Base-by-base conservation (phyloP, 2,329 filamentous ascomycete species). In the Paradendryphiella salina region DNA sequence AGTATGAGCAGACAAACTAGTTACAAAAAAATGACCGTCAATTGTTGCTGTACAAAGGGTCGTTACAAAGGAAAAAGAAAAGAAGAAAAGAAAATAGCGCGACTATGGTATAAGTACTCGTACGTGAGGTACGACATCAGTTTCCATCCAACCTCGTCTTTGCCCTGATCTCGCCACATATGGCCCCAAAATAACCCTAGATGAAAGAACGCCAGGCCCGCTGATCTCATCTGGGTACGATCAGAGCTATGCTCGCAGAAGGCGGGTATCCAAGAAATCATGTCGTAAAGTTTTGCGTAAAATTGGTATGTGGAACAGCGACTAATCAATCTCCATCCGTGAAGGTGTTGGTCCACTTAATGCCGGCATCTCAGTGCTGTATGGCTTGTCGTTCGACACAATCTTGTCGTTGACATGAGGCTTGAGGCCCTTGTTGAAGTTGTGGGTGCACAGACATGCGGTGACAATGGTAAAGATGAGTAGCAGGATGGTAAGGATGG, bases 391-490 rank as follows among this genome's bases (percentile, higher is more conserved):
- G 51, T 73, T 75, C 14, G 56, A 45, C 13, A 78, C 69, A 64
- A 80, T 82, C 57, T 81, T 78, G 67, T 80, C 82, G 63, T 85
- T 81, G 51, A 99, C 83, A 71, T 97, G 92, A 8, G 85, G 86
- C 78, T 95, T 96, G 53, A 99, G 80, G 7, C 94, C 94, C 60
- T 87, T 86, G 73, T 87, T 84, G 76, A 97, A 99, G 77, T 97
- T 97, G 73, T 82, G 78, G 75, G 90, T 92, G 80, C 93, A 97
- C 65, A 93, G 80, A 67, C 88, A 85, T 32, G 90, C 92, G 63
- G 96, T 92, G 71, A 82, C 76, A 64, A 99, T 96, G 52, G 94
- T 99, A 56, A 91, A 78, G 43, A 97, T 77, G 63, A 99, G 90
- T 53, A 97, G 79, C 21, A 95, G 75, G 52, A 99, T 89, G 33